These are phyloP conservation scores for Nasturtium officinale DNA, from an alignment of 345 rosid genomes.

Conservation along the genomic window DNA sequence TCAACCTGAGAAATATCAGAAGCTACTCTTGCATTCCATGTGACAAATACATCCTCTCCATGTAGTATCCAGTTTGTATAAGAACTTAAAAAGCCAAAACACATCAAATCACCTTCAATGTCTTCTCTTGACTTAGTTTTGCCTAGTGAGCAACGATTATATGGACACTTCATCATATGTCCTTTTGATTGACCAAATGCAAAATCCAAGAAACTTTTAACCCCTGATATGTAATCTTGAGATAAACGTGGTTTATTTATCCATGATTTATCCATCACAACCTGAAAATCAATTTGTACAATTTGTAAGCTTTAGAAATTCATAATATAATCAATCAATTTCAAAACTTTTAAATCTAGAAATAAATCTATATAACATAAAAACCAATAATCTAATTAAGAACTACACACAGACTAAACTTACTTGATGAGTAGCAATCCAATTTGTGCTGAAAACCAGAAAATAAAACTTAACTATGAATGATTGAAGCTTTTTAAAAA, in stretches of 20 bases:
- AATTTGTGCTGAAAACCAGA: too few species aligned
- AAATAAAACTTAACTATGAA: too few species aligned
- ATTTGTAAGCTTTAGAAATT: too few species aligned
- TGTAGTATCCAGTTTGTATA: not conserved
- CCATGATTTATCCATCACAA: not conserved
- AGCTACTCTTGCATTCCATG: not conserved
- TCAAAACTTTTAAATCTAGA: too few species aligned
- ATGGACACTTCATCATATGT: not conserved
- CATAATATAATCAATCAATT: too few species aligned
- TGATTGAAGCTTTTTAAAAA: too few species aligned
- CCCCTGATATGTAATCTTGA: not conserved
- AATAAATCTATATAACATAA: too few species aligned
- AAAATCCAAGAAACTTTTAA: not conserved
- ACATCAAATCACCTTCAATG: constrained; percentile 3
- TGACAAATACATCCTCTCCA: not conserved
- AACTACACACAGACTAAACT: too few species aligned
- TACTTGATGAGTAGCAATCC: too few species aligned
- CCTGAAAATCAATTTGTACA: not conserved
- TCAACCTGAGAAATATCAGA: not conserved
- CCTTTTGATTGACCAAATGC: not conserved
- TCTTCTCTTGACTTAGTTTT: not conserved
- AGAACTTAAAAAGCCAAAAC: not conserved
- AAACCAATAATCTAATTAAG: too few species aligned
- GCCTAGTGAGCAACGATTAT: not conserved
- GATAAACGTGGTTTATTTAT: not conserved